These are phyloP conservation scores for Handroanthus guayacan DNA, from an alignment of 257 asterid species.

Conservation along the genomic window DNA sequence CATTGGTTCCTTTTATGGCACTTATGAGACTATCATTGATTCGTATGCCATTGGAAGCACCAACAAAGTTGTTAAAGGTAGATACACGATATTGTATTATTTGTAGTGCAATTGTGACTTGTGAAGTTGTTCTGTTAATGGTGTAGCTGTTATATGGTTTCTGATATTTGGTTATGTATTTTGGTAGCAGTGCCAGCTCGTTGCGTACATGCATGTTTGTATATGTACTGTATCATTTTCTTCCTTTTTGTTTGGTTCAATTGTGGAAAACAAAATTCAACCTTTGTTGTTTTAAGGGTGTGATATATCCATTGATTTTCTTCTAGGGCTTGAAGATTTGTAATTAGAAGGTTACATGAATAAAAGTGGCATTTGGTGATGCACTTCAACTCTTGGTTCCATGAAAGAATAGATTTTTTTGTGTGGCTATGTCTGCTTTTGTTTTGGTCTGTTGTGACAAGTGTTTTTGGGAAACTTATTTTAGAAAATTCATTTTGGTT, in stretches of 20 bases:
- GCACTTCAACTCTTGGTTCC: constrained; percentile 1
- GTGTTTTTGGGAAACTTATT: not conserved
- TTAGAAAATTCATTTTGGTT: too few relatives aligned
- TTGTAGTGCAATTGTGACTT: not conserved
- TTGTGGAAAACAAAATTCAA: not conserved
- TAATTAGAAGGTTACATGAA: constrained; percentile 15
- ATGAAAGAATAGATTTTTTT: not conserved
- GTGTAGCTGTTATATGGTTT: constrained; percentile 2
- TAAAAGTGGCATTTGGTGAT: not conserved
- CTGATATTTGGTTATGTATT: constrained; percentile 17
- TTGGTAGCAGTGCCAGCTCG: constrained; percentile 25
- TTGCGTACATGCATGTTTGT: constrained; percentile 37
- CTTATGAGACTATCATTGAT: constrained; percentile 32
- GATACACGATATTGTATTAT: not conserved
- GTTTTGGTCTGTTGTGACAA: too few relatives aligned
- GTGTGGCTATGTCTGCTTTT: not conserved
- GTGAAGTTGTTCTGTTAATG: constrained; percentile 8
- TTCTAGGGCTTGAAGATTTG: constrained; percentile 3
- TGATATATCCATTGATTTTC: not conserved
- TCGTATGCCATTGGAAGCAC: constrained; percentile 63
- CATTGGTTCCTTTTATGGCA: constrained; percentile 67
- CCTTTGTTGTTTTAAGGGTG: not conserved
- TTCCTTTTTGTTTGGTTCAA: constrained; percentile 11
- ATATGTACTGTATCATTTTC: not conserved
- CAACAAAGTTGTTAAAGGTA: constrained; percentile 60